These are phyloP conservation scores for Vanderwaltozyma yarrowii DNA, from an alignment of 805 yeast species.

Conservation along the genomic window DNA sequence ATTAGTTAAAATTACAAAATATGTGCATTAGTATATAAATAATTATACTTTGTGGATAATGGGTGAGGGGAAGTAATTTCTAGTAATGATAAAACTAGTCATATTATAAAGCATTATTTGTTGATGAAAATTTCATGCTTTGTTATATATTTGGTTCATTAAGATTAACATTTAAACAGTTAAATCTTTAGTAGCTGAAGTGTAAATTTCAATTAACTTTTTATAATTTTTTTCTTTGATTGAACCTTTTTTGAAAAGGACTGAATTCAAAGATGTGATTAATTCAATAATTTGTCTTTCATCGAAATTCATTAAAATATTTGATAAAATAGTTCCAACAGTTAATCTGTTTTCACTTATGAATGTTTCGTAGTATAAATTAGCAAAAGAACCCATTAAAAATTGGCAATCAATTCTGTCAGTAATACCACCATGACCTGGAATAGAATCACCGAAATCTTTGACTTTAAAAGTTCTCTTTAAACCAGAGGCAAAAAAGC, in stretches of 20 bases:
- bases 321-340: slow-evolving; percentile 66
- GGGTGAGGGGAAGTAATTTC: too few relatives aligned
- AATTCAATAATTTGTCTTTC: slow-evolving; percentile 56
- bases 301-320: slow-evolving; percentile 60
- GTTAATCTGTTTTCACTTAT: slow-evolving; percentile 62
- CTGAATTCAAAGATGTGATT: slow-evolving; percentile 19
- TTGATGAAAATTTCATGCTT: too few relatives aligned
- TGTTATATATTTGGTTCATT: too few relatives aligned
- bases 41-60: too few relatives aligned
- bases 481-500: slow-evolving; percentile 95
- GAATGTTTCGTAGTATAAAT: slow-evolving; percentile 87
- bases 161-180: too few relatives aligned
- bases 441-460: slow-evolving; percentile 97
- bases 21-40: too few relatives aligned
- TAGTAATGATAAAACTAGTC: too few relatives aligned
- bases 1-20: too few relatives aligned
- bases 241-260: slow-evolving; percentile 30
- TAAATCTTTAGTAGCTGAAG: slow-evolving; percentile 10
- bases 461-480: slow-evolving; percentile 93
- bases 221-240: slow-evolving; percentile 29
- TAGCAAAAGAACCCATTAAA: slow-evolving; percentile 92
- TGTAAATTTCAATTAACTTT: slow-evolving; percentile 26
- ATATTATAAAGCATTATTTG: too few relatives aligned
- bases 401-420: slow-evolving; percentile 98
- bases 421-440: slow-evolving; percentile 98